Evolutionary conservation across 192 early-diverging fungal genomes (phyloP).

Genomic region (Coemansia sp.): DNA sequence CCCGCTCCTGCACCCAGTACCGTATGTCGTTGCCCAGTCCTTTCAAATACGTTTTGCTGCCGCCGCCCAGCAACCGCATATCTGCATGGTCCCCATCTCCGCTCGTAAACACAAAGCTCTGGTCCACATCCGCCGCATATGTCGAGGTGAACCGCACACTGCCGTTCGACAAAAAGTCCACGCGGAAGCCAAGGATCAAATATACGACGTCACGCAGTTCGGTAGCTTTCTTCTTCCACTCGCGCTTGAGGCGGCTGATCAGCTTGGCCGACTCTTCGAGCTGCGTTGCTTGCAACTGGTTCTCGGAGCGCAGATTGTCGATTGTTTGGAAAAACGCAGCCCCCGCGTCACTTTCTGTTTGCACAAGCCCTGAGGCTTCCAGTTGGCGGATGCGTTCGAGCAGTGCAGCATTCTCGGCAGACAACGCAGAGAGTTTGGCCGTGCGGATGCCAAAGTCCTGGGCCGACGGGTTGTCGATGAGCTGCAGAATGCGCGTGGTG

Average conservation of each 20-base stretch:
- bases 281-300: conserved; percentile 52
- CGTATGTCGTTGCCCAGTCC: conserved; percentile 58
- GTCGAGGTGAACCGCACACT: conserved; percentile 74
- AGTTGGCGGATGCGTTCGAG: conserved; percentile 42
- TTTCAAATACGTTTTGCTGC: conserved; percentile 62
- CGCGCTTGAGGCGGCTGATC: conserved; percentile 63
- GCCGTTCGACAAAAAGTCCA: conserved; percentile 69
- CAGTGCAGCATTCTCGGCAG: conserved; percentile 68
- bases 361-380: not conserved
- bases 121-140: conserved; percentile 60
- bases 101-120: conserved; percentile 69
- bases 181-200: conserved; percentile 67
- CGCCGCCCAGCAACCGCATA: conserved; percentile 68
- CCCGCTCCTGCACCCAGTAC: conserved; percentile 67
- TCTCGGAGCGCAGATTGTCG: conserved; percentile 59
- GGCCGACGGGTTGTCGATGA: conserved; percentile 75
- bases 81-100: conserved; percentile 65
- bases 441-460: conserved; percentile 69
- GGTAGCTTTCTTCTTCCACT: conserved; percentile 65
- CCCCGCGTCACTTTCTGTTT: not conserved
- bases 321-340: conserved; percentile 36
- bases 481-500: conserved; percentile 65
- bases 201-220: conserved; percentile 76
- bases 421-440: conserved; percentile 62
- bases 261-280: conserved; percentile 68